Conservation (phyloP, 257 asterid genomes). For the Linaria vulgaris region DNA sequence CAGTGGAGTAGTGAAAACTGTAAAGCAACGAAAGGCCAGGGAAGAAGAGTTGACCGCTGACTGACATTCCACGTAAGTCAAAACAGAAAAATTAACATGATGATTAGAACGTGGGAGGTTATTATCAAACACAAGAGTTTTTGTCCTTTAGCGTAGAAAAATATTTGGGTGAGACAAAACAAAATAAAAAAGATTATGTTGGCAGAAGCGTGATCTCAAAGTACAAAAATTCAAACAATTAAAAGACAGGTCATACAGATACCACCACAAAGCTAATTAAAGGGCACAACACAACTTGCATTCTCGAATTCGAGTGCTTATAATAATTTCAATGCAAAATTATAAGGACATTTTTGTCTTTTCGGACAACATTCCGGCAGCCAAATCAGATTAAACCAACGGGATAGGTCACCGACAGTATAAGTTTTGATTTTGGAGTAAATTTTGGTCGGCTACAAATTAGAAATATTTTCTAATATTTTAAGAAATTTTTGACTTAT, state of each 20-base stretch:
- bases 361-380: constrained; percentile 52
- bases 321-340: constrained; percentile 1
- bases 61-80: constrained; percentile 24
- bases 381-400: constrained; percentile 40
- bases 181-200: constrained; percentile 38
- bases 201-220: constrained; percentile 51
- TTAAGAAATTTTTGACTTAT: too few species aligned
- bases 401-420: constrained; percentile 57
- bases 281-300: not conserved
- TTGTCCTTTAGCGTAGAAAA: constrained; percentile 43
- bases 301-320: constrained; percentile 15
- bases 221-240: constrained; percentile 38
- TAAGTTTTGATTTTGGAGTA: too few species aligned
- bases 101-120: constrained; percentile 21
- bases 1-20: not conserved
- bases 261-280: constrained; percentile 32
- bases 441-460: too few species aligned
- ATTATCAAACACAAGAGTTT: constrained; percentile 25
- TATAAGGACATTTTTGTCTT: constrained; percentile 40
- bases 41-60: constrained; percentile 26
- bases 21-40: constrained; percentile 4
- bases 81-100: constrained; percentile 9
- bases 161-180: constrained; percentile 30
- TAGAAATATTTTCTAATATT: too few species aligned
- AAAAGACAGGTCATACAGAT: constrained; percentile 26